Evolutionary conservation across 192 early-diverging fungal genomes (phyloP).

Genomic region (Coemansia furcata): DNA sequence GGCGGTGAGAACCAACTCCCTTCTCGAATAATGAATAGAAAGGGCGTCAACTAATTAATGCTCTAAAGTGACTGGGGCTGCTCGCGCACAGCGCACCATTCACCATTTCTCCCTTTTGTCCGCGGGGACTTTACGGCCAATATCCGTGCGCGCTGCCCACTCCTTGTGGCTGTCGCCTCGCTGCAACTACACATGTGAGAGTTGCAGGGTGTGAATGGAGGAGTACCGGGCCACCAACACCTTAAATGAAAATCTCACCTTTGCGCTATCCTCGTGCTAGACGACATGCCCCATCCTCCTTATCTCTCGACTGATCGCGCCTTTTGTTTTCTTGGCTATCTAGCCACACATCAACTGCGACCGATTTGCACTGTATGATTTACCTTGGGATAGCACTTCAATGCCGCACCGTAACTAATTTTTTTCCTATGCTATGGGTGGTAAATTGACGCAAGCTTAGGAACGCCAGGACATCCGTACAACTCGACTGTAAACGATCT

Average conservation of each 20-base stretch:
- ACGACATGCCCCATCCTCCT: not conserved
- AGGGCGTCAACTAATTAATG: constrained; percentile 2
- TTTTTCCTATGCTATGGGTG: not conserved
- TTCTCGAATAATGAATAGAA: not conserved
- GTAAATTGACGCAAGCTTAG: constrained; percentile 20
- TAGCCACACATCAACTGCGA: not conserved
- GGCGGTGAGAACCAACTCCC: not conserved
- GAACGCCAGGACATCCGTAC: constrained; percentile 90
- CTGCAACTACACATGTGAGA: not conserved
- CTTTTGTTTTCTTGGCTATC: not conserved
- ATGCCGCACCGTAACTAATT: not conserved
- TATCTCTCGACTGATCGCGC: not conserved
- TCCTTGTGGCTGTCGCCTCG: not conserved
- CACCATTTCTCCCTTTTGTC: not conserved
- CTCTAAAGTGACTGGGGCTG: not conserved
- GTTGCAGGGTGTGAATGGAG: not conserved
- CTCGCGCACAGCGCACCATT: not conserved
- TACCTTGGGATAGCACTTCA: not conserved
- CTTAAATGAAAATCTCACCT: not conserved
- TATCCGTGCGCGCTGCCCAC: not conserved
- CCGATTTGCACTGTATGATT: not conserved
- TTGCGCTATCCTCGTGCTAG: not conserved
- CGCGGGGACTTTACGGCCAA: constrained; percentile 6
- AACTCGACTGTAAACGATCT: constrained; percentile 78
- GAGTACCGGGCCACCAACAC: not conserved